A percentile compares a stretch with the other conserved stretches of the same genome.
These are phyloP conservation scores for Cutaneotrichosporon dermatis DNA, from an alignment of 1,284 basidiomycete genomes.

Conservation along the genomic window DNA sequence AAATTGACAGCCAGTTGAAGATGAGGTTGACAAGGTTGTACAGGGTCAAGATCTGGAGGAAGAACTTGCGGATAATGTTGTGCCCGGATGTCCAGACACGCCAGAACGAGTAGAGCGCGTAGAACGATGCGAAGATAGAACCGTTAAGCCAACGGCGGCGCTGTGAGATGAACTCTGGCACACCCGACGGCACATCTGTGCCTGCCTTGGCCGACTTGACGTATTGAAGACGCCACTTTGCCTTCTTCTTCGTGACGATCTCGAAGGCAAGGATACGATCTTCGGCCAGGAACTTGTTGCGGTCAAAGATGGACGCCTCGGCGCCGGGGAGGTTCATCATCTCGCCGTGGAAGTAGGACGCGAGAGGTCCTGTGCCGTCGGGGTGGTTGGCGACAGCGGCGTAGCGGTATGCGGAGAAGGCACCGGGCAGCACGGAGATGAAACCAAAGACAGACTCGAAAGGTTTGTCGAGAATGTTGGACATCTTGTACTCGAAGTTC, in stretches of 20 bases:
- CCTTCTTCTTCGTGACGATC: slow-evolving; percentile 45
- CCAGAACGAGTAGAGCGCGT: slow-evolving; percentile 78
- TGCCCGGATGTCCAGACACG: slow-evolving; percentile 89
- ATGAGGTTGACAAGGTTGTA: slow-evolving; percentile 45
- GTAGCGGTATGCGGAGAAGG: slow-evolving; percentile 89
- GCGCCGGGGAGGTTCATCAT: slow-evolving; percentile 59
- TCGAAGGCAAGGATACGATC: slow-evolving; percentile 46
- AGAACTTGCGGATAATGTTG: slow-evolving; percentile 73
- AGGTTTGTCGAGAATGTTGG: slow-evolving; percentile 87
- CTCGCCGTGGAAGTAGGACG: slow-evolving; percentile 86
- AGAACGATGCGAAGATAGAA: slow-evolving; percentile 62
- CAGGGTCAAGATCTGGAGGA: slow-evolving; percentile 59
- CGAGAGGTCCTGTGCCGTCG: slow-evolving; percentile 79
- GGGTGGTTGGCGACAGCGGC: slow-evolving; percentile 74
- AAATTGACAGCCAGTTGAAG: slow-evolving; percentile 65
- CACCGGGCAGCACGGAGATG: slow-evolving; percentile 79
- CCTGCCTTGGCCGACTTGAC: slow-evolving; percentile 74
- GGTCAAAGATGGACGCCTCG: slow-evolving; percentile 53
- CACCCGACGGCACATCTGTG: slow-evolving; percentile 73
- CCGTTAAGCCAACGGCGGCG: slow-evolving; percentile 88
- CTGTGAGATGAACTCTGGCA: slow-evolving; percentile 85
- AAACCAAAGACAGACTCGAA: slow-evolving; percentile 88
- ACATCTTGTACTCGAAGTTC: slow-evolving; percentile 80
- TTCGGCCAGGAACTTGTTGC: slow-evolving; percentile 84
- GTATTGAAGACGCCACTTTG: slow-evolving; percentile 66